Evolutionary conservation across 2,329 filamentous ascomycete species (phyloP).

Genomic region (Cercospora sp.): DNA sequence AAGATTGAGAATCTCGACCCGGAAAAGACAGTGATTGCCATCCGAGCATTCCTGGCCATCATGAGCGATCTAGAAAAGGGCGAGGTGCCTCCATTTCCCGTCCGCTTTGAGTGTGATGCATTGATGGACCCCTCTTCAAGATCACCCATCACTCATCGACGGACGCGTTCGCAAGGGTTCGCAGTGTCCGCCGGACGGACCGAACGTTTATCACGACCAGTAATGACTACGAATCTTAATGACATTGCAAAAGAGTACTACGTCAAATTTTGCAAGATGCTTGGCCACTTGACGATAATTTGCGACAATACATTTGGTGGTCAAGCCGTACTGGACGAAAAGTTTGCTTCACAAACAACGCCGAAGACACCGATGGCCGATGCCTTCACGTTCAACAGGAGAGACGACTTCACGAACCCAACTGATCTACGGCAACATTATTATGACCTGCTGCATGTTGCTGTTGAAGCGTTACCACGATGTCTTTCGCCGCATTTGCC

Average conservation of each 20-base stretch:
- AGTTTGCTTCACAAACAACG: conserved; percentile 73
- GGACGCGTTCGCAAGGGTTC: conserved; percentile 41
- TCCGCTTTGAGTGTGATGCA: conserved; percentile 57
- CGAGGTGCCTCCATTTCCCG: conserved; percentile 82
- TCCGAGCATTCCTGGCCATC: conserved; percentile 87
- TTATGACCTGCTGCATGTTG: conserved; percentile 92
- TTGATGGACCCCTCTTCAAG: conserved; percentile 44
- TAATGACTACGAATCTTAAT: conserved; percentile 63
- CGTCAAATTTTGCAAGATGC: conserved; percentile 85
- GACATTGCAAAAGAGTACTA: conserved; percentile 85
- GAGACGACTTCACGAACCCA: conserved; percentile 72
- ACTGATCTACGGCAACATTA: conserved; percentile 89
- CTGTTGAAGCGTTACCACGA: conserved; percentile 91
- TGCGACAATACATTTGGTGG: conserved; percentile 97
- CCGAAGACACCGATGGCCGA: conserved; percentile 95
- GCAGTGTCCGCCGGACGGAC: conserved; percentile 51
- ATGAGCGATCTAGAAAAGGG: conserved; percentile 90
- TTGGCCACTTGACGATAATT: conserved; percentile 93
- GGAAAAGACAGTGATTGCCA: conserved; percentile 95
- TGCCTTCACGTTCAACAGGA: conserved; percentile 84
- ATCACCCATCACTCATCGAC: conserved; percentile 39
- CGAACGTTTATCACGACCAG: conserved; percentile 66
- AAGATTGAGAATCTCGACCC: conserved; percentile 92
- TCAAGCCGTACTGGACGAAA: conserved; percentile 92
- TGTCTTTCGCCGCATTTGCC: conserved; percentile 88